Base-by-base conservation (phyloP, 371 early-diverging fungal species). In the Circinella umbellata region DNA sequence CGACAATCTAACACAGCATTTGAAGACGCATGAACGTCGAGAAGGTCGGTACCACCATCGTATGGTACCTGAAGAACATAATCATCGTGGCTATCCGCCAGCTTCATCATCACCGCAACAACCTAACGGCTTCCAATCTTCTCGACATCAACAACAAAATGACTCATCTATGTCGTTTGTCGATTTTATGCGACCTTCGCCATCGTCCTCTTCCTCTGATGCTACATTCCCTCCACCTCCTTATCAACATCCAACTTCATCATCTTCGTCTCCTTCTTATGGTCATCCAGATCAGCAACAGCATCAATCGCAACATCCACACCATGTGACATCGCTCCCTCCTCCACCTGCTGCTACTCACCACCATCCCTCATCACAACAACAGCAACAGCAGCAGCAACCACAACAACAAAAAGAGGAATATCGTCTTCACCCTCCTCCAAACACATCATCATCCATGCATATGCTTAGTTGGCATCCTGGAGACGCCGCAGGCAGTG, bases 1-100 rank as follows among this genome's bases (percentile, higher is more conserved):
- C 72, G 96, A 95, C 68, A 91, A 91, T 68, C 74, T 89, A 54
- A 84, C 87, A 4, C 89, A 89, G 68, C 89, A 89, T 68, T 73
- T 80, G 68, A 89, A 89, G 69, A 87, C 86, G 6, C 89, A 89
- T 77, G 87, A 87, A 71, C 81, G 80, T 10, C 71, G 71, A 14
- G 71, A 66, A 55, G 39, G 55, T 7, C 61, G 71, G 17, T 71
- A 71, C 42, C 69, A 69, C 9, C 69, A 61, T 69, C 69, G 63
- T n/a, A 36, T 66, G 17, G 47, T 54, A 20, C 60, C 48, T 14
- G 59, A 57, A 47, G 48, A 57, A 42, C 42, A 42, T n/a, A 8
- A 51, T 57, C 57, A 57, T n/a, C 57, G 57, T 27, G 57, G 57
- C 27, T 57, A 57, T 34, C 57, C 57, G 9, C 34, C 27, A 27